Base-by-base conservation (phyloP, 208 protist genomes). In the Herpetomonas tarakana region DNA sequence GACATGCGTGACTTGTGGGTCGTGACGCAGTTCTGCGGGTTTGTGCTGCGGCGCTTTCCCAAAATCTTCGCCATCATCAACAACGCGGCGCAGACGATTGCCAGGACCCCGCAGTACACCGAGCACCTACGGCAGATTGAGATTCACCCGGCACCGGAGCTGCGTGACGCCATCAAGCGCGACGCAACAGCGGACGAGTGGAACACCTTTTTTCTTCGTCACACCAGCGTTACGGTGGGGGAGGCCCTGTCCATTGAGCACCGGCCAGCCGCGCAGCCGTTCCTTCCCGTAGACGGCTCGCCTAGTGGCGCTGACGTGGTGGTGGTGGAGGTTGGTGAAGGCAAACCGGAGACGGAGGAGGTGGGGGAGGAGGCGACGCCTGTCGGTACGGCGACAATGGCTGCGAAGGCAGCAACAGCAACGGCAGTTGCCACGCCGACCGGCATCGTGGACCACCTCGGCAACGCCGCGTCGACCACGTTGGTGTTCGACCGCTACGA, bases 51-150 rank as follows among this genome's bases (percentile, higher is more conserved):
- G 27, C 46, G 68, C 2, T 94, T 81, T 66, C 51, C 58, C 7
- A 86, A 91, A 52, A 65, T 97, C 18, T 96, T 96, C 65, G 91
- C 93, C 41, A 90, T 98, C 52, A 91, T 99, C 66, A 98, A 99
- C 88, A 99, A 99, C 69, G 98, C 98, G 0, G 94, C 94, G n/a
- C 97, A 98, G 81, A 99, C 97, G 11, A 94, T 99, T 25, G 78
- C 93, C 6, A 83, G 94, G 19, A 97, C 97, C 24, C 78, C 94
- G 38, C 65, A 80, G 38, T 98, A 97, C 78, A 98, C 97, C 38
- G 75, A 70, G 46, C 76, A 92, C 65, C 69, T 98, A 6, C 76
- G 84, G 35, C 46, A 56, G 29, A 75, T 92, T 19, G 92, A 97
- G 71, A 41, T 74, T 57, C 45, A 74, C 47, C 78, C 85, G 2